Conservation (phyloP, 805 yeast species). For the Helenozyma rhizophorensis region DNA sequence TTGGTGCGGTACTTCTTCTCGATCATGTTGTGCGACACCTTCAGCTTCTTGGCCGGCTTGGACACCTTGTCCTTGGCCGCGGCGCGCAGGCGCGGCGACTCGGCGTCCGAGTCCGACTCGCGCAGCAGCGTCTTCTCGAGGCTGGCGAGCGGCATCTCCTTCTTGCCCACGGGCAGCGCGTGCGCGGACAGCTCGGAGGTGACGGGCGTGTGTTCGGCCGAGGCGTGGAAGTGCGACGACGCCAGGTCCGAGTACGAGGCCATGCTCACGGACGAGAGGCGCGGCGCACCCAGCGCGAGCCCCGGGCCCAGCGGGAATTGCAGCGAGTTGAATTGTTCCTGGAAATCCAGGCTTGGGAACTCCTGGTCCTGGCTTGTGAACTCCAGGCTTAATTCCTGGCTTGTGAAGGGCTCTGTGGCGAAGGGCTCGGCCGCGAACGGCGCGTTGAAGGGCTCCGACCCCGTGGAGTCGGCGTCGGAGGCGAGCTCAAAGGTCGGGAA, state of each 20-base stretch:
- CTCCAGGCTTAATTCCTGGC: too few relatives aligned
- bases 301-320: too few relatives aligned
- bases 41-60: conserved; percentile 50
- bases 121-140: too few relatives aligned
- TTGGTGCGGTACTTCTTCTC: conserved; percentile 79
- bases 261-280: conserved; percentile 5
- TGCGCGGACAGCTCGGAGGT: conserved; percentile 6
- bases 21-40: conserved; percentile 71
- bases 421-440: too few relatives aligned
- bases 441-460: too few relatives aligned
- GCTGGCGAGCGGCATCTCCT: too few relatives aligned
- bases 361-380: too few relatives aligned
- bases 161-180: conserved; percentile 2
- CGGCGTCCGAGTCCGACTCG: neutral
- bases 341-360: too few relatives aligned
- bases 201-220: conserved; percentile 5
- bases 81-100: conserved; percentile 1
- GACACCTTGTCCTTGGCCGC: conserved; percentile 18
- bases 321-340: too few relatives aligned
- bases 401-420: too few relatives aligned
- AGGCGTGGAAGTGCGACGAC: conserved; percentile 3
- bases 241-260: conserved; percentile 6
- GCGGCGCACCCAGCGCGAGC: too few relatives aligned
- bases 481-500: neutral
- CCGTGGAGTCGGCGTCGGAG: neutral